Conservation (phyloP, 345 rosid species). For the Microthlaspi erraticum region DNA sequence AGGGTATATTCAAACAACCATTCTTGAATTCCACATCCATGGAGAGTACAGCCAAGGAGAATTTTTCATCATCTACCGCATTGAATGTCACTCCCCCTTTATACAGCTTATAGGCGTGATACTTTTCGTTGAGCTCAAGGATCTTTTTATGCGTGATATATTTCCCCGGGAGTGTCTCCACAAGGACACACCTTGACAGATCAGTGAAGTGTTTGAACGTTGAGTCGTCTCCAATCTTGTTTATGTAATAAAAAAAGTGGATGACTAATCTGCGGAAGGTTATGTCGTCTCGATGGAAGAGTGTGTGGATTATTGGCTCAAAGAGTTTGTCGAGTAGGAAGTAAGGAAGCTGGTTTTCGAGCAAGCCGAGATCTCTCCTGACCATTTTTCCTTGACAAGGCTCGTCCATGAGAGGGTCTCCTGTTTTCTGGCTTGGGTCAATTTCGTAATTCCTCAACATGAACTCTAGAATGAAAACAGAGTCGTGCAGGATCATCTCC, state of each 20-base stretch:
- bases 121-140: too few relatives aligned
- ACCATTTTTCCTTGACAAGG: not conserved
- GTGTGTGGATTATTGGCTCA: not conserved
- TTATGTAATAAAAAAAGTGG: too few relatives aligned
- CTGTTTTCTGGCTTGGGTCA: not conserved
- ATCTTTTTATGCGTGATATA: too few relatives aligned
- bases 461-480: slow-evolving; percentile 21
- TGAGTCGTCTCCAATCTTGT: not conserved
- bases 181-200: not conserved
- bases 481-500: slow-evolving; percentile 23
- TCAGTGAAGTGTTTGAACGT: not conserved
- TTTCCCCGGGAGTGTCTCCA: not conserved
- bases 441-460: not conserved
- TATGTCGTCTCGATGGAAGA: too few relatives aligned
- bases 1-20: not conserved
- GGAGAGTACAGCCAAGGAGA: too few relatives aligned
- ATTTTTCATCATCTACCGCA: too few relatives aligned
- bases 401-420: not conserved
- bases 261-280: not conserved
- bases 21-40: not conserved
- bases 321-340: slow-evolving; percentile 18
- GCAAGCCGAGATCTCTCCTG: slow-evolving; percentile 9
- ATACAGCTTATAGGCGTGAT: not conserved
- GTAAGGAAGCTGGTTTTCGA: slow-evolving; percentile 37
- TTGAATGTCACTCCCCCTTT: not conserved